Conservation (phyloP, 352 stramenopile genomes). For the Pythium guiyangense region DNA sequence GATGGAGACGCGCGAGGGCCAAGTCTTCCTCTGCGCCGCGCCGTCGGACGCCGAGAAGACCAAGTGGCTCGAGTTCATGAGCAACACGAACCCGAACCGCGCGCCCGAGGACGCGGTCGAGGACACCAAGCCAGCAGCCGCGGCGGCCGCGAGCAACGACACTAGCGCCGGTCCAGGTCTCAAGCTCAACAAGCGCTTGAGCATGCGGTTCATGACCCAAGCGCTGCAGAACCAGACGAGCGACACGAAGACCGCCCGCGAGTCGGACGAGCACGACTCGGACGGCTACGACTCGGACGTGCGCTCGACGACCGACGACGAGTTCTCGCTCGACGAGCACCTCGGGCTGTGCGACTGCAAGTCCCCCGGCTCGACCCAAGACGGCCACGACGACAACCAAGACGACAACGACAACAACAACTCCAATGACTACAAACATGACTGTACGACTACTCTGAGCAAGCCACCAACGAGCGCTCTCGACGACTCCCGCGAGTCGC, state of each 20-base stretch:
- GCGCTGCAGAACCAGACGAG: constrained; percentile 1
- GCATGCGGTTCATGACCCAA: constrained; percentile 7
- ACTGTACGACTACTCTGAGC: not conserved
- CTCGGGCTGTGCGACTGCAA: not conserved
- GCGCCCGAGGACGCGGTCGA: too few species aligned
- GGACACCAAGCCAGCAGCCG: not conserved
- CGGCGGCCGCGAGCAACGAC: not conserved
- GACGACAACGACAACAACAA: not conserved
- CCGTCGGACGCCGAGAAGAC: constrained; percentile 40
- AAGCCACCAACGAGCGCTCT: not conserved
- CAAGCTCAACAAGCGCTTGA: constrained; percentile 4
- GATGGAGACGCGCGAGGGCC: constrained; percentile 69
- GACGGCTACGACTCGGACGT: not conserved
- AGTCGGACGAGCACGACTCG: not conserved
- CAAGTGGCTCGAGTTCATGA: constrained; percentile 67
- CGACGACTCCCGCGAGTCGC: not conserved
- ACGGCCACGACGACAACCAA: not conserved
- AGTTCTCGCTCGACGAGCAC: constrained; percentile 1
- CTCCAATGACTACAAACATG: too few species aligned
- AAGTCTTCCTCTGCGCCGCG: constrained; percentile 72
- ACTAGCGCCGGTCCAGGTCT: not conserved
- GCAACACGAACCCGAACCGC: not conserved
- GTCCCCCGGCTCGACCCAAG: too few species aligned
- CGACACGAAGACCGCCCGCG: not conserved
- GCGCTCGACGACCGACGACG: not conserved